Evolutionary conservation across 2,329 filamentous ascomycete genomes (phyloP), one percentile per base, ranked within the genome.

Genomic region (Botrytis tulipae): DNA sequence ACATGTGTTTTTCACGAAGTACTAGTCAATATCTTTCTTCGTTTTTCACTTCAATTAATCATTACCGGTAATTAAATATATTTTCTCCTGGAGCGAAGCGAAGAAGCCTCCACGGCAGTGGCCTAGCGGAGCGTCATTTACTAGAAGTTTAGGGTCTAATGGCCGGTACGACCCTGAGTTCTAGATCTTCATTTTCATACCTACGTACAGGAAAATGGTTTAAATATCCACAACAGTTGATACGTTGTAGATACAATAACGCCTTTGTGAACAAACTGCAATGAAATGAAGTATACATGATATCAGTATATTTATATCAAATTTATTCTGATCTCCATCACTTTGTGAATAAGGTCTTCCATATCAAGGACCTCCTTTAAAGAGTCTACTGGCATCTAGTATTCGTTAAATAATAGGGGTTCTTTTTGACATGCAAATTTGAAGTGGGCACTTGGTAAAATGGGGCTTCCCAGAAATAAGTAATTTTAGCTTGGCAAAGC

Each of bases 401-500:
- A 29, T n/a, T 67, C 65, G 65, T 67, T 67, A 67, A 67, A 67
- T 20, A 29, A 67, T 54, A 67, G 65, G 65, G 65, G 44, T 22
- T 63, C 4, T 29, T n/a, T 40, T 42, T 44, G 40, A 44, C 25
- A 42, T 29, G 60, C 25, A 29, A 40, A 35, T 61, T 40, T n/a
- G 60, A 40, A 18, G 14, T 16, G 6, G n/a, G 51, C n/a, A 57
- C n/a, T 29, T 29, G n/a, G n/a, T 57, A 29, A 57, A 29, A 57
- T 57, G n/a, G 29, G 51, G n/a, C 14, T 29, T 57, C 14, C 51
- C 9, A 57, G 51, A 29, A 57, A 57, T 29, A 48, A 9, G 46
- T 10, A 29, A 46, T 46, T 35, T 35, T 48, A 25, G 48, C 66
- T 68, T 68, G 66, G 66, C 48, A 18, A 68, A 42, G 46, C 48